Percentiles rank a stretch among this genome's conserved stretches.
Conservation (phyloP, 202 grass and related monocot genomes). For the Brachypodium distachyon region DNA sequence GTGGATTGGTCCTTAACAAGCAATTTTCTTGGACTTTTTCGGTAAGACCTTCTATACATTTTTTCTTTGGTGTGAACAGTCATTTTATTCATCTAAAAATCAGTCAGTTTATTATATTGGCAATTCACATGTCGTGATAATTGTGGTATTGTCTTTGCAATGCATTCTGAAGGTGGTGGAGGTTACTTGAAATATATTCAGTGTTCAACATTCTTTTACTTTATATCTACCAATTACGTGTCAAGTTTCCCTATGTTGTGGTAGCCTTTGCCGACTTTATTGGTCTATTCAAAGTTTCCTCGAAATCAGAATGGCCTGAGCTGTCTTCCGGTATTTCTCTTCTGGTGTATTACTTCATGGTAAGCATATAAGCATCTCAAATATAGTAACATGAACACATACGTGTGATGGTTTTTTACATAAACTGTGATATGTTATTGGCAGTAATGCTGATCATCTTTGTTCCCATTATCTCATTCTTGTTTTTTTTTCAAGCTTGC, state of each 20-base stretch:
- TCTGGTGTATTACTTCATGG: conserved; percentile 84
- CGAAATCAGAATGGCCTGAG: conserved; percentile 77
- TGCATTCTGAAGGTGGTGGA: conserved; percentile 71
- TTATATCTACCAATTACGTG: conserved; percentile 82
- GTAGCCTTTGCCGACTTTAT: conserved; percentile 77
- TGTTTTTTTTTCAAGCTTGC: conserved; percentile 6
- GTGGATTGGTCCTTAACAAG: conserved; percentile 99
- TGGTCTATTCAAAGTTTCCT: conserved; percentile 82
- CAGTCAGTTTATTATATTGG: conserved; percentile 12
- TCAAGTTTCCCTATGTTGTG: conserved; percentile 59
- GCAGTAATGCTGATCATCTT: neutral
- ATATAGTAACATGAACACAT: neutral
- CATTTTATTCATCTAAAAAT: too few relatives aligned
- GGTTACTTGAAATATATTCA: conserved; percentile 77
- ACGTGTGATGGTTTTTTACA: neutral
- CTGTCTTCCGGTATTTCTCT: conserved; percentile 80
- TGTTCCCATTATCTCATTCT: neutral
- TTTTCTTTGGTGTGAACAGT: neutral
- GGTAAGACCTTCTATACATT: conserved; percentile 36
- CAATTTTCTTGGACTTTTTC: conserved; percentile 96
- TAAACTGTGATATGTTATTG: neutral
- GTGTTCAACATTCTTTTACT: conserved; percentile 89
- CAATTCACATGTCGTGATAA: conserved; percentile 15
- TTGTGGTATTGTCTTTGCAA: conserved; percentile 11
- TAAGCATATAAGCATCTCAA: conserved; percentile 37